Base-by-base conservation (phyloP, 2,329 filamentous ascomycete genomes). In the Lasiodiplodia gonubiensis region DNA sequence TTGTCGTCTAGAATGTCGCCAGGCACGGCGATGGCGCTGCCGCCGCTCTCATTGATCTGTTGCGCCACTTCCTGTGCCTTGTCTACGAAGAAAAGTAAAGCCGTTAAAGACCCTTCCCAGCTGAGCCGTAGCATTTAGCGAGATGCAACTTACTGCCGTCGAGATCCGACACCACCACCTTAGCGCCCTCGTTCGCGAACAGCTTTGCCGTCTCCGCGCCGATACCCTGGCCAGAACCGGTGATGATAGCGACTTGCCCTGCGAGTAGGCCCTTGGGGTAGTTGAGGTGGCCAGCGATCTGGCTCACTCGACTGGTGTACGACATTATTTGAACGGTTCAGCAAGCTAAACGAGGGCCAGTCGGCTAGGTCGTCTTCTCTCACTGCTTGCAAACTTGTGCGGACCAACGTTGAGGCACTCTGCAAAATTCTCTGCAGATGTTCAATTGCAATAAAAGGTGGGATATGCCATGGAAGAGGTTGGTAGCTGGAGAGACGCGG, bases 111-210 rank as follows among this genome's bases (percentile, higher is more conserved):
- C 30, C 16, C 14, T 39, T 46, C 21, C 16, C n/a, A 2, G 21
- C 52, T 35, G 4, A 14, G 35, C n/a, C 23, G 11, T 18, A 21
- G 16, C 12, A 14, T 39, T n/a, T 10, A 37, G 4, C 30, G n/a
- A 27, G 12, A 18, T 12, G 6, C 6, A 21, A 35, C 49, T 68
- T 75, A 92, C 90, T 81, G 42, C 80, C 86, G 79, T 97, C 93
- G 69, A 97, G 92, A 80, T 97, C 93, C 27, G 92, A 90, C 54
- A 97, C 84, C 12, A 97, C 83, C 0, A 97, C 92, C 76, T 90
- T 93, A 18, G 93, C 92, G 27, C 93, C 93, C 79, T 97, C 92
- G 69, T 93, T 94, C 14, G 92, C 92, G 74, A 97, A 96, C 3
- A 96, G 81, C 11, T 89, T 85, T 8, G 93, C 93, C 37, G 90